Percentiles rank a stretch among this genome's conserved stretches.
Conservation (phyloP, 2,329 filamentous ascomycete genomes). For the Zalaria obscura region DNA sequence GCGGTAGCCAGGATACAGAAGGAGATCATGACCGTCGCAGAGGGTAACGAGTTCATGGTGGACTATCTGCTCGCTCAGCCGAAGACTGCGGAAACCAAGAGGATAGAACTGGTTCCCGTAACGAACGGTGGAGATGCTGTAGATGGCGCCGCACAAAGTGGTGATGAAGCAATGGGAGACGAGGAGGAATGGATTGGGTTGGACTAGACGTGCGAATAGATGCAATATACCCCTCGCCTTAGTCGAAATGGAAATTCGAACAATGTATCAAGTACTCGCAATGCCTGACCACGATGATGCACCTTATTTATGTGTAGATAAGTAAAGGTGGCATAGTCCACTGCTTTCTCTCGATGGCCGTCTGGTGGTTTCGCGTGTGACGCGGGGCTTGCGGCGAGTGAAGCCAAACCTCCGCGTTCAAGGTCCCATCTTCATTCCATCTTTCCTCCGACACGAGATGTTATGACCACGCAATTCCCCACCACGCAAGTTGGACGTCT, state of each 20-base stretch:
- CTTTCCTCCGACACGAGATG: constrained; percentile 6
- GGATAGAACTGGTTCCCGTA: constrained; percentile 1
- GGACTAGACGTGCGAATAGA: not conserved
- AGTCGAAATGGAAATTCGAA: no score
- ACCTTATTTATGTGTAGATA: no score
- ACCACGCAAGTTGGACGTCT: constrained; percentile 24
- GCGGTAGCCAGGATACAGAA: constrained; percentile 68
- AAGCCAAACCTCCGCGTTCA: no score
- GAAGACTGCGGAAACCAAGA: not conserved
- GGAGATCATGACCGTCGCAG: constrained; percentile 68
- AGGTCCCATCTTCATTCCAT: no score
- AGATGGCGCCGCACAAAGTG: not conserved
- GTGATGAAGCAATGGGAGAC: constrained; percentile 1
- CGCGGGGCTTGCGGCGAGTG: no score
- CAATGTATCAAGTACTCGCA: no score
- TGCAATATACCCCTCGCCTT: not conserved
- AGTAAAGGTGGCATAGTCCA: no score
- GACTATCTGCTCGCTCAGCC: constrained; percentile 53
- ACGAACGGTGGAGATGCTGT: not conserved
- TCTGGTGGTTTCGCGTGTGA: no score
- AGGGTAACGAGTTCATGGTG: constrained; percentile 80
- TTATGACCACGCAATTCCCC: constrained; percentile 25
- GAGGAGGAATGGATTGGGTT: constrained; percentile 6
- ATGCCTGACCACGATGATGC: no score
- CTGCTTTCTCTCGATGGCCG: no score